Percentiles rank a stretch among this genome's conserved stretches.
These are phyloP conservation scores for Ascosphaera apis DNA, from an alignment of 2,329 filamentous ascomycete genomes.

Conservation along the genomic window DNA sequence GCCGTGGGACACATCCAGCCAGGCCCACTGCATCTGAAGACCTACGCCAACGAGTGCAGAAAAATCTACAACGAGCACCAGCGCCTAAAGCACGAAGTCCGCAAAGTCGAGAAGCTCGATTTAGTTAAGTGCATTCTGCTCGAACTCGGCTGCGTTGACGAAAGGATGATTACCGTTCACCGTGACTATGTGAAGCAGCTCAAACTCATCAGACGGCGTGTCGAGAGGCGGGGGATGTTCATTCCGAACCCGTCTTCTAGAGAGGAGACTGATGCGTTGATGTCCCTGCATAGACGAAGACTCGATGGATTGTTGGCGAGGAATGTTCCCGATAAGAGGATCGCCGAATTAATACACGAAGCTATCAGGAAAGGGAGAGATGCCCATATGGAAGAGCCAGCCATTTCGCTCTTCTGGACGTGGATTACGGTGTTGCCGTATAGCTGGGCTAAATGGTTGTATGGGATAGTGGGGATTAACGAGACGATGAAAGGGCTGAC, in stretches of 20 bases:
- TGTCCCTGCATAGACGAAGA: background rate
- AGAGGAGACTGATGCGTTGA: background rate
- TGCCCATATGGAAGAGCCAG: background rate
- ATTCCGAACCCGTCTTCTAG: background rate
- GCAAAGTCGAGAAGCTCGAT: background rate
- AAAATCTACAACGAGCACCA: too few species aligned
- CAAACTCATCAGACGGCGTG: background rate
- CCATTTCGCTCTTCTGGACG: background rate
- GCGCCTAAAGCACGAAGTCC: too few species aligned
- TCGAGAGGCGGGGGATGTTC: background rate
- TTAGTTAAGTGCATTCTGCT: background rate
- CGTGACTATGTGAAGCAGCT: background rate
- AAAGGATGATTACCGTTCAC: background rate
- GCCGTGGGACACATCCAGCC: background rate
- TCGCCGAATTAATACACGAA: background rate
- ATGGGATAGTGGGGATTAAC: too few species aligned
- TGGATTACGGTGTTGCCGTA: background rate
- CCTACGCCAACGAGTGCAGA: too few species aligned
- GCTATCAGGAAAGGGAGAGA: background rate
- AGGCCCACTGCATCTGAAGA: background rate
- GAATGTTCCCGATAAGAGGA: background rate
- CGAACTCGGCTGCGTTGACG: background rate
- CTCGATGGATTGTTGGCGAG: background rate
- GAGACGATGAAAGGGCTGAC: too few species aligned
- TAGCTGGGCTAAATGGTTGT: too few species aligned